These are phyloP conservation scores for Penicillium crystallinum DNA, from an alignment of 495 filamentous ascomycete genomes.

Conservation along the genomic window DNA sequence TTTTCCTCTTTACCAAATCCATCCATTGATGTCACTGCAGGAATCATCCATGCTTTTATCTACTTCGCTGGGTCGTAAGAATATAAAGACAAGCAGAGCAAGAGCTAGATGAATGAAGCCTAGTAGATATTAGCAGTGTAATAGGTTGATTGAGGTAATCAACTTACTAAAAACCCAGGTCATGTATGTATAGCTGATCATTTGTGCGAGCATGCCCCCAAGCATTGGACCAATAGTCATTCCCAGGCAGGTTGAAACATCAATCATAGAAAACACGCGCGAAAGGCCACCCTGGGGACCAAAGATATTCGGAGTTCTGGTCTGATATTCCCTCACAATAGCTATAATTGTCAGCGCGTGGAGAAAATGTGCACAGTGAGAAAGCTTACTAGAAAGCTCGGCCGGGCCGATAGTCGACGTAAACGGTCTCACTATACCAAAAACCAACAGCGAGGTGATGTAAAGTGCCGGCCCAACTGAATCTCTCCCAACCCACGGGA, in stretches of 20 bases:
- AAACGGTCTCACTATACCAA: slow-evolving; percentile 8
- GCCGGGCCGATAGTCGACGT: slow-evolving; percentile 1
- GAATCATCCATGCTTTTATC: too few species aligned
- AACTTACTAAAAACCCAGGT: background rate
- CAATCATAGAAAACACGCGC: slow-evolving; percentile 20
- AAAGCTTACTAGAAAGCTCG: background rate
- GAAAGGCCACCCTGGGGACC: slow-evolving; percentile 15
- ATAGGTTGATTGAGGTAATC: too few species aligned
- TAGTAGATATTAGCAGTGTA: too few species aligned
- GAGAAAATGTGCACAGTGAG: background rate
- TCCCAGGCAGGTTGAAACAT: slow-evolving; percentile 9
- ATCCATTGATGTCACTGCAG: too few species aligned
- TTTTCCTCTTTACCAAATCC: too few species aligned
- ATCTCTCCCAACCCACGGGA: background rate
- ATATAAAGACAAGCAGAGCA: too few species aligned
- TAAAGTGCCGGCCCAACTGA: background rate
- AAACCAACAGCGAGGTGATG: background rate
- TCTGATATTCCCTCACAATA: slow-evolving; percentile 4
- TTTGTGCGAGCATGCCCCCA: background rate
- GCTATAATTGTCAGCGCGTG: background rate
- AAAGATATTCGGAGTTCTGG: slow-evolving; percentile 8
- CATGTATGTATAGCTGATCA: background rate
- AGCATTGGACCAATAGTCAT: background rate
- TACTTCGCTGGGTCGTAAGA: too few species aligned
- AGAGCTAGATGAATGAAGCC: too few species aligned